Evolutionary conservation across 2,329 filamentous ascomycete genomes (phyloP).

Genomic region (Massarina eburnea): DNA sequence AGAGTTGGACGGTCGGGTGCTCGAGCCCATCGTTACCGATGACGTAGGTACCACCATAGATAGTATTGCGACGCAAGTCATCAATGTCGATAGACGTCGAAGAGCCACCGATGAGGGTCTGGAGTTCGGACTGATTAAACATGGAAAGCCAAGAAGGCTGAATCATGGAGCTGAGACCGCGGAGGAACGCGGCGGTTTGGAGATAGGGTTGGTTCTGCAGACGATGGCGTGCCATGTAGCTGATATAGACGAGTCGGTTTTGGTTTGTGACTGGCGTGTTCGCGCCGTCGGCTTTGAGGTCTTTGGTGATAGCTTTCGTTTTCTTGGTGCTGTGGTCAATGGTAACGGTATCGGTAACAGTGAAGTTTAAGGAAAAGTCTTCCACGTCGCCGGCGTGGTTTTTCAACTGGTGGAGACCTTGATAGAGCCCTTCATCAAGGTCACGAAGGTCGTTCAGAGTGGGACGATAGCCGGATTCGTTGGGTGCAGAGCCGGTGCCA

Average conservation of each 20-base stretch:
- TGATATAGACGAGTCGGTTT: conserved; percentile 92
- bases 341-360: conserved; percentile 70
- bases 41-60: conserved; percentile 83
- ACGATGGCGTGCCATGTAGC: conserved; percentile 83
- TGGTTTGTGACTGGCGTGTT: conserved; percentile 82
- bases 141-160: conserved; percentile 92
- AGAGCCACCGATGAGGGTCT: conserved; percentile 89
- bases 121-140: conserved; percentile 96
- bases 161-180: conserved; percentile 83
- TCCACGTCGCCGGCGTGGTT: conserved; percentile 80
- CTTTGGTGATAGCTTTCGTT: conserved; percentile 67
- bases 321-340: conserved; percentile 40
- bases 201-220: conserved; percentile 75
- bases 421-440: conserved; percentile 86
- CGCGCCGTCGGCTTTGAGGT: conserved; percentile 76
- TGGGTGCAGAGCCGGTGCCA: conserved; percentile 62
- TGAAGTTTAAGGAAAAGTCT: conserved; percentile 84
- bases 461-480: conserved; percentile 76
- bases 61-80: conserved; percentile 80
- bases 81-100: conserved; percentile 82
- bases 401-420: conserved; percentile 79
- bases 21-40: conserved; percentile 88
- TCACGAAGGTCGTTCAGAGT: conserved; percentile 93
- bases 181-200: conserved; percentile 87
- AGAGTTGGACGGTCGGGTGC: conserved; percentile 80